Evolutionary conservation across 2,329 filamentous ascomycete species (phyloP).

Genomic region (Hypomyces perniciosus): DNA sequence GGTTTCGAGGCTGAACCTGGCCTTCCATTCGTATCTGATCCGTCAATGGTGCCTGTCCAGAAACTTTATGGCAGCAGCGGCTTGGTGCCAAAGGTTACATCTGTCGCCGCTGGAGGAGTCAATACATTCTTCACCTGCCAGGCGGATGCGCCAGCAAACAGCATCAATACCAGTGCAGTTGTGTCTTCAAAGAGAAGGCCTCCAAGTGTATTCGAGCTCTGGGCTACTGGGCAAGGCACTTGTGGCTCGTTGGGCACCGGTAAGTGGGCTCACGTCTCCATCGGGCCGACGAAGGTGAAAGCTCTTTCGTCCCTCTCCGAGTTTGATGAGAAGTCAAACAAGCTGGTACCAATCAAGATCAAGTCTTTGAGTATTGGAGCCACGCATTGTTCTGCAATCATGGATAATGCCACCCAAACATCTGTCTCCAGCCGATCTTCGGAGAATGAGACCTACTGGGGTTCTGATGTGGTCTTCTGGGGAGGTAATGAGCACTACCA

Average conservation of each 20-base stretch:
- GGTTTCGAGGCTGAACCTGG: conserved; percentile 67
- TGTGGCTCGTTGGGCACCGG: conserved; percentile 78
- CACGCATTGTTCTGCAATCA: conserved; percentile 74
- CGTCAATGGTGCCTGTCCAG: conserved; percentile 63
- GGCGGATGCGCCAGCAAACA: conserved; percentile 46
- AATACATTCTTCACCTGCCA: conserved; percentile 88
- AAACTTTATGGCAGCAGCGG: conserved; percentile 65
- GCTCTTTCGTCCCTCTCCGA: conserved; percentile 77
- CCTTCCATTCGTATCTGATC: conserved; percentile 58
- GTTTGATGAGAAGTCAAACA: conserved; percentile 69
- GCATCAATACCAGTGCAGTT: conserved; percentile 14
- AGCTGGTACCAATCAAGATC: conserved; percentile 70
- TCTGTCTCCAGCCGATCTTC: conserved; percentile 44
- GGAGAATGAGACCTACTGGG: conserved; percentile 75
- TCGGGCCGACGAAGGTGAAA: conserved; percentile 73
- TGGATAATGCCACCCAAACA: conserved; percentile 73
- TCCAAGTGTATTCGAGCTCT: conserved; percentile 55
- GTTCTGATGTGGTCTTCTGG: conserved; percentile 86
- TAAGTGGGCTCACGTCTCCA: conserved; percentile 82
- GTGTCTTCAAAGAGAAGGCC: conserved; percentile 30
- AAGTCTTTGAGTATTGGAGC: conserved; percentile 67
- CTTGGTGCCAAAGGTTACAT: conserved; percentile 61
- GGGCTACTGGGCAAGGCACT: conserved; percentile 82
- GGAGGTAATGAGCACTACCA: conserved; percentile 93
- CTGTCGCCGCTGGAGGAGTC: conserved; percentile 75